Percentiles rank a stretch among this genome's conserved stretches.
Conservation (phyloP, 495 filamentous ascomycete genomes). For the Tuber indicum region DNA sequence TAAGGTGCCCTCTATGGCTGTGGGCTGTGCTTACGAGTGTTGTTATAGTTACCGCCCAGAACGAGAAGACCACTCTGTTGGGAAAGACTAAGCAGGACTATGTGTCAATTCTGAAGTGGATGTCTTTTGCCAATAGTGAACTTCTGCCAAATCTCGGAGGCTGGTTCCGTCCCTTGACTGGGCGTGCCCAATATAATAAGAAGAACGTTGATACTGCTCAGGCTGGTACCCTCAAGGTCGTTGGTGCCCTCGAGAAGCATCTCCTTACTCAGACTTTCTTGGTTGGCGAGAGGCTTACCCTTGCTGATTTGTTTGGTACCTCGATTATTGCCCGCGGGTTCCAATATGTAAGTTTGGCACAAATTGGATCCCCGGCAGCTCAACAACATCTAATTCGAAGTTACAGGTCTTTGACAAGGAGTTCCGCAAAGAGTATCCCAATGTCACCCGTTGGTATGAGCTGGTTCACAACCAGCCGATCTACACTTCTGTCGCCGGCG, state of each 20-base stretch:
- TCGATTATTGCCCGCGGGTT: slow-evolving; percentile 74
- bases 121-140: slow-evolving; percentile 87
- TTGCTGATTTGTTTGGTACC: slow-evolving; percentile 83
- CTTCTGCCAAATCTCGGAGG: slow-evolving; percentile 63
- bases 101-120: slow-evolving; percentile 93
- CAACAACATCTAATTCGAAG: slow-evolving; percentile 19
- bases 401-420: slow-evolving; percentile 69
- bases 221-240: slow-evolving; percentile 59
- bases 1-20: neutral
- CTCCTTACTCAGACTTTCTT: slow-evolving; percentile 92
- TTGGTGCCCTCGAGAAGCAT: slow-evolving; percentile 73
- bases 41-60: slow-evolving; percentile 84
- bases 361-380: neutral
- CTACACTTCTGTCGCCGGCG: slow-evolving; percentile 70
- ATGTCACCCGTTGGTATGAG: slow-evolving; percentile 86
- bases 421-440: slow-evolving; percentile 72
- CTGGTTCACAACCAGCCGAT: slow-evolving; percentile 85
- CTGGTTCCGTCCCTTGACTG: slow-evolving; percentile 86
- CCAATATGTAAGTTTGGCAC: slow-evolving; percentile 52
- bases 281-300: slow-evolving; percentile 91
- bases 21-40: neutral
- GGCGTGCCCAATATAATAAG: slow-evolving; percentile 89
- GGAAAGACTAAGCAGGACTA: slow-evolving; percentile 99
- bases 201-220: slow-evolving; percentile 77
- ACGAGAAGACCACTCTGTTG: slow-evolving; percentile 98